Percentiles rank a stretch among this genome's conserved stretches.
Evolutionary conservation across 139 green algal species (phyloP).

Genomic region (Volvox reticuliferus): DNA sequence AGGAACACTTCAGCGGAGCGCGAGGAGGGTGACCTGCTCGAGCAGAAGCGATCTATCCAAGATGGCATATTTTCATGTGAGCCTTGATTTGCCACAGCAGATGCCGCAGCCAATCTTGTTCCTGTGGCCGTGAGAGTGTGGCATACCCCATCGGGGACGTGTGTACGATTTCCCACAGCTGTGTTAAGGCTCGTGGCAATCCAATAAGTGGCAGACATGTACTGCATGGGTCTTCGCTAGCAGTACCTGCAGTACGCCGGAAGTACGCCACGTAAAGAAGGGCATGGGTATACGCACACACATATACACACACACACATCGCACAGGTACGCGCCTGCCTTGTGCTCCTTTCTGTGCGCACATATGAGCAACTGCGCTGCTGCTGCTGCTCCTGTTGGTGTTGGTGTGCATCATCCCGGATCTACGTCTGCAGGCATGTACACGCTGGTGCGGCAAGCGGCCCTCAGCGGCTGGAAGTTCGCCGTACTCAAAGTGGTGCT

Average conservation of each 20-base stretch:
- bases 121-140: no score
- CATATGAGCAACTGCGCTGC: neutral
- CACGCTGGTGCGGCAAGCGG: slow-evolving; percentile 22
- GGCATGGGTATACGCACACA: no score
- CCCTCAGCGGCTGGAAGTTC: slow-evolving; percentile 30
- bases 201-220: no score
- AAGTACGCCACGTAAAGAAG: no score
- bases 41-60: slow-evolving; percentile 36
- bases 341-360: no score
- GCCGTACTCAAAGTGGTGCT: slow-evolving; percentile 27
- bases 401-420: neutral
- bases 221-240: no score
- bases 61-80: slow-evolving; percentile 25
- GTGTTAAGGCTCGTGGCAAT: no score
- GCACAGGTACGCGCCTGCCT: neutral
- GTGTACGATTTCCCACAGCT: no score
- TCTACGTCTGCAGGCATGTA: slow-evolving; percentile 38
- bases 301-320: no score
- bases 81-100: neutral
- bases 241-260: no score
- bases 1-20: neutral
- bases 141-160: no score
- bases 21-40: slow-evolving; percentile 27
- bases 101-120: no score
- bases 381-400: neutral